Evolutionary conservation across 306 rosid species (phyloP).

Genomic region (Quercus mongolica): DNA sequence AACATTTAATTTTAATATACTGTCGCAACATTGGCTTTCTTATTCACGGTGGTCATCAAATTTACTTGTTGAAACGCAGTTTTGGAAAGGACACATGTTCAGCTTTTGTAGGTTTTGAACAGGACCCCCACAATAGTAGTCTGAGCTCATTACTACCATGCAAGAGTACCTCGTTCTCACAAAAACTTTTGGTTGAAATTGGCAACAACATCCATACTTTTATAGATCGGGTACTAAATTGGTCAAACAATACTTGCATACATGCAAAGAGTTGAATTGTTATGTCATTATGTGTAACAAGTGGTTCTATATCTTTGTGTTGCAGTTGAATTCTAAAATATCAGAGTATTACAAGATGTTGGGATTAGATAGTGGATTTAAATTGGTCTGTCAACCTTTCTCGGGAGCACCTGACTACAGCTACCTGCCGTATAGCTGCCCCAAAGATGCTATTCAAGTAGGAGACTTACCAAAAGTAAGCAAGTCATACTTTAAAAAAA

Average conservation of each 20-base stretch:
- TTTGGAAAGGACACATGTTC: slow-evolving; percentile 65
- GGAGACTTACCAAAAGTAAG: slow-evolving; percentile 53
- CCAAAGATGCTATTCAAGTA: slow-evolving; percentile 28
- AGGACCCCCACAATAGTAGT: slow-evolving; percentile 50
- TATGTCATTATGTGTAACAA: background rate
- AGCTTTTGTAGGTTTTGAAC: slow-evolving; percentile 47
- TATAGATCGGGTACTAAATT: slow-evolving; percentile 40
- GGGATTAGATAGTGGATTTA: slow-evolving; percentile 35
- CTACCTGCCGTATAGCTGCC: slow-evolving; percentile 48
- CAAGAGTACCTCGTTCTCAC: slow-evolving; percentile 41
- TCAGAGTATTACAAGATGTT: slow-evolving; percentile 31
- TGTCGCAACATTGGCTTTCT: background rate
- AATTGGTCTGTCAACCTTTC: slow-evolving; percentile 65
- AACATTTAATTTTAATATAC: background rate
- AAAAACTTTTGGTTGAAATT: slow-evolving; percentile 34
- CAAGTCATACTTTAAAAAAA: background rate
- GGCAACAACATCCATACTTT: slow-evolving; percentile 52
- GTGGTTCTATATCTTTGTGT: slow-evolving; percentile 9
- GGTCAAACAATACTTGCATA: background rate
- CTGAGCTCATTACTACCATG: slow-evolving; percentile 64
- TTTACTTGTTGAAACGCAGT: slow-evolving; percentile 26
- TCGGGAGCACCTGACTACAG: slow-evolving; percentile 42
- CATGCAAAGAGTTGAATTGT: background rate
- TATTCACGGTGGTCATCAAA: background rate
- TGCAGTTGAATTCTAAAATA: slow-evolving; percentile 61